These are phyloP conservation scores for Talaromyces sp. DNA, from an alignment of 2,329 filamentous ascomycete species.

Conservation along the genomic window DNA sequence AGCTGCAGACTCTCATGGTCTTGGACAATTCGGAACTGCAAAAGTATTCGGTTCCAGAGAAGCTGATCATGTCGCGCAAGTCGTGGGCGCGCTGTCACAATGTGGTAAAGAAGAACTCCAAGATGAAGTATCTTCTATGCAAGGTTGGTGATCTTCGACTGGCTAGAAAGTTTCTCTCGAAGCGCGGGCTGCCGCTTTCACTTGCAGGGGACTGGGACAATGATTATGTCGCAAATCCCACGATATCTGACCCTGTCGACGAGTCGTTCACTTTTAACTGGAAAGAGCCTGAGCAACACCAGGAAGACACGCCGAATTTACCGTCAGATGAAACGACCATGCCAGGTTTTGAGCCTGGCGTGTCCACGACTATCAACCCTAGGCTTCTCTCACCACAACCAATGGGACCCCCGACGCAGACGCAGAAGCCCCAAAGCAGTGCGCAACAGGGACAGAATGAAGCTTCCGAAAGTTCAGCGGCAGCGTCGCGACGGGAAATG, in stretches of 20 bases:
- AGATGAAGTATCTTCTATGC: conserved; percentile 24
- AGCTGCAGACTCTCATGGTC: conserved; percentile 24
- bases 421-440: background rate
- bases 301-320: background rate
- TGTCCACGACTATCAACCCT: background rate
- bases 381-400: background rate
- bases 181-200: conserved; percentile 20
- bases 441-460: background rate
- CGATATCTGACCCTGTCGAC: background rate
- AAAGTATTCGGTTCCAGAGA: conserved; percentile 18
- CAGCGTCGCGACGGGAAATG: background rate
- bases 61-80: conserved; percentile 23
- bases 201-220: conserved; percentile 31
- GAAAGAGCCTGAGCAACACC: background rate
- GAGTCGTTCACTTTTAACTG: background rate
- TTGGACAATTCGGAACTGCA: conserved; percentile 27
- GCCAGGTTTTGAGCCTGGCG: background rate
- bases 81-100: conserved; percentile 17
- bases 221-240: conserved; percentile 15
- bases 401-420: too few relatives aligned
- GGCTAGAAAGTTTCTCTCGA: conserved; percentile 26
- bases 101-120: conserved; percentile 6
- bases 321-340: background rate
- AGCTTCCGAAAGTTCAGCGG: background rate
- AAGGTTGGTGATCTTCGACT: conserved; percentile 23